phyloP scores from a whole-genome alignment of 331 rosid genomes.

The Dryas integrifolia region DNA sequence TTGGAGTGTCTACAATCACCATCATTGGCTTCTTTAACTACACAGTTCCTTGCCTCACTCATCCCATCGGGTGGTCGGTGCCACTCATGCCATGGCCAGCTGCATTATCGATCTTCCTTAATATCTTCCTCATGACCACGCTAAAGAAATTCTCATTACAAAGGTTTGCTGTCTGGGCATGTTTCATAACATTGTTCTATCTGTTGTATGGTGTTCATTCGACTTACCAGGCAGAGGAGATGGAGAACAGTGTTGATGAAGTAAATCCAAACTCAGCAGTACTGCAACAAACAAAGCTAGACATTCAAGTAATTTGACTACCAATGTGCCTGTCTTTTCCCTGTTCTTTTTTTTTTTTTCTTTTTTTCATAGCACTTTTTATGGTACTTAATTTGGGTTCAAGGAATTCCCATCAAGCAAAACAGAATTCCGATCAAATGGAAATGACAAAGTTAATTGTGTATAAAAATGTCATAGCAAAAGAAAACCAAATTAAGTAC shows the following conservation, averaged over 20 bases:
- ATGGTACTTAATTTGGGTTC: background rate
- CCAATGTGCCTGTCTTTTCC: background rate
- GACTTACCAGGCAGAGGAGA: conserved; percentile 78
- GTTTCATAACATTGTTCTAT: conserved; percentile 69
- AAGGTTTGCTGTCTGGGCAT: conserved; percentile 74
- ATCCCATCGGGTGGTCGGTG: conserved; percentile 54
- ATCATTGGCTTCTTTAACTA: conserved; percentile 59
- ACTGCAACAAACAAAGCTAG: conserved; percentile 54
- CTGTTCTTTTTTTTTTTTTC: background rate
- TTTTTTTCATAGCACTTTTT: background rate
- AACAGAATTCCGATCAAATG: conserved; percentile 5
- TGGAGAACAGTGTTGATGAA: conserved; percentile 34
- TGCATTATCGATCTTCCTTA: conserved; percentile 67
- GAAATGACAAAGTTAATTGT: conserved; percentile 10
- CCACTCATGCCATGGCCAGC: conserved; percentile 98
- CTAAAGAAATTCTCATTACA: conserved; percentile 54
- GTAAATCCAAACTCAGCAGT: conserved; percentile 34
- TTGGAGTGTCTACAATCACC: conserved; percentile 44
- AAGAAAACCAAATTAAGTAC: background rate
- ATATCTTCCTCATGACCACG: conserved; percentile 69
- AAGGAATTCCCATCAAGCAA: conserved; percentile 8
- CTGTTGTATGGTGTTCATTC: conserved; percentile 84
- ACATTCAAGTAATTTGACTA: conserved; percentile 50
- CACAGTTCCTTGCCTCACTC: conserved; percentile 36
- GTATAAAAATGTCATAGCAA: background rate